Base-by-base conservation (phyloP, 78 protist genomes). In the Dictyostelium firmibasis region DNA sequence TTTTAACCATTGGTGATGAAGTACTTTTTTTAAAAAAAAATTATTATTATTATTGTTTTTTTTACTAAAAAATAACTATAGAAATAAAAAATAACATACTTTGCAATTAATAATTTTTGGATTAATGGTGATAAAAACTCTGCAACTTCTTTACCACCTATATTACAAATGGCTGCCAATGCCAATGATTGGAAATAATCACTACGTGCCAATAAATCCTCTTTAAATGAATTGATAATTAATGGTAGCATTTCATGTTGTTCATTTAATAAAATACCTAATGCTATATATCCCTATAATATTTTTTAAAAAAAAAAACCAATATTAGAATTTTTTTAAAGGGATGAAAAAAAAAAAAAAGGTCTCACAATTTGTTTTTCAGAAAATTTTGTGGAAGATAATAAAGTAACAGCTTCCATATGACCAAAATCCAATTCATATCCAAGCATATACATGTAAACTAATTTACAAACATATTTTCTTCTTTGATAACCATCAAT, bases 401-500 rank as follows among this genome's bases (percentile, higher is more conserved):
- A 20, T 31, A 99, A 98, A n/a, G 97, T 72, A 23, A 99, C 96
- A 29, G 99, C 99, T 67, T 99, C 99, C 97, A 99, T 97, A 91
- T 99, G 99, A 4, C 99, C 99, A 85, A 99, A 99, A 84, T 99
- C 99, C 27, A 99, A 78, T 23, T 98, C 99, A 91, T 98, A 98
- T 8, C 99, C 99, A 43, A 99, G 91, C 92, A 99, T 97, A 92
- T 84, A 98, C 84, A 98, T 99, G 96, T 97, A 99, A 62, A 99
- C 84, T 70, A 99, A 97, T 96, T 99, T 99, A 91, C 98, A 95
- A 29, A 98, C 98, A 85, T 99, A 99, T 91, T 99, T 99, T 85
- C 97, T 95, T 35, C 97, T 60, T 27, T 97, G 94, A 83, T 99
- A 99, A 18, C 98, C 91, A 74, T 92, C 96, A 27, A 79, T 85